Evolutionary conservation across 2,329 filamentous ascomycete species (phyloP), one percentile per base, ranked within the genome.

Genomic region (Helminthosporium solani): DNA sequence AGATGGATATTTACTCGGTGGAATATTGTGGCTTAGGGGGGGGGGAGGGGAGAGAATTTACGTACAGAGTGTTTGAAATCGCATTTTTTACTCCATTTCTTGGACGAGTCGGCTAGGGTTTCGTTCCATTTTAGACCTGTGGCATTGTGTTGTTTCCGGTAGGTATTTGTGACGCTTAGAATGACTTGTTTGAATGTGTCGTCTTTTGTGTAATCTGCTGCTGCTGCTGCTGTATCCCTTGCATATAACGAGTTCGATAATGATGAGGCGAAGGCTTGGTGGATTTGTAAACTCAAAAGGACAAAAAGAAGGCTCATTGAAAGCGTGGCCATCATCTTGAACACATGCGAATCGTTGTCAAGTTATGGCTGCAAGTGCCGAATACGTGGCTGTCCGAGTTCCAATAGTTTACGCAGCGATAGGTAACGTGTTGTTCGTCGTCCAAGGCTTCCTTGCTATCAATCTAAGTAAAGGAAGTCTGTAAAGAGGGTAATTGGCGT

Each of bases 101-200:
- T 49, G 0, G 85, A 84, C 50, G 76, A 84, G 3, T 66, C 58
- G 1, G 79, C 80, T 6, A 87, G 75, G 0, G 83, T 85, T 5
- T 70, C 58, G 70, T 90, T 90, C 86, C 86, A 90, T 3, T 56
- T 50, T 2, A 90, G 60, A 1, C 69, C 63, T 0, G 70, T 70
- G 25, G 84, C 85, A 55, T 83, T 81, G 70, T 90, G 84, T 49
- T 82, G 68, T 6, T 55, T 52, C 18, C 87, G 82, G 71, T 85
- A 88, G 38, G 74, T 67, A 67, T 90, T 90, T 30, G 83, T 87
- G 56, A 76, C 78, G 63, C 81, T 78, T 42, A 90, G 76, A 19
- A 88, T 70, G n/a, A 81, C 77, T 12, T 67, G 60, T 44, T 71
- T 54, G 65, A 81, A 80, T 3, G 60, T 52, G 1, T 55, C 31